Percentiles rank a stretch among this genome's conserved stretches.
These are phyloP conservation scores for Trypethelium eluteriae DNA, from an alignment of 495 filamentous ascomycete species.

Conservation along the genomic window DNA sequence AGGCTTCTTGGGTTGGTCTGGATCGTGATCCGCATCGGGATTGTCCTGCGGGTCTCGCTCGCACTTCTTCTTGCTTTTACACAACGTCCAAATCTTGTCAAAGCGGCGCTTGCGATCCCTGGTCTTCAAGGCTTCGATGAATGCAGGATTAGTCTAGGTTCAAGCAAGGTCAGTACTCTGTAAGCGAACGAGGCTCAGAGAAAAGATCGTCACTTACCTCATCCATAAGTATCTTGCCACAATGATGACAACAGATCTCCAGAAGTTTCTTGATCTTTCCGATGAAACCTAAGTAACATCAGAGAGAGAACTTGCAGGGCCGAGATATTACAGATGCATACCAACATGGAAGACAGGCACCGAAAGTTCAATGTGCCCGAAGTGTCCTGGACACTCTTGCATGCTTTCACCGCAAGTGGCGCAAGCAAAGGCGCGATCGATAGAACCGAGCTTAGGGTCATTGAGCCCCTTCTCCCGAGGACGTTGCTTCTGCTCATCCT, in stretches of 20 bases:
- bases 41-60: slow-evolving; percentile 63
- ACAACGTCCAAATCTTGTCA: slow-evolving; percentile 76
- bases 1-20: slow-evolving; percentile 41
- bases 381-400: slow-evolving; percentile 93
- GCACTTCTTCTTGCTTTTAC: slow-evolving; percentile 78
- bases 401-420: slow-evolving; percentile 90
- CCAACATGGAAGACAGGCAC: slow-evolving; percentile 89
- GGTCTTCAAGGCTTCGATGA: slow-evolving; percentile 67
- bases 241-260: slow-evolving; percentile 96
- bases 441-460: slow-evolving; percentile 87
- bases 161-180: slow-evolving; percentile 54
- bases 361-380: slow-evolving; percentile 94
- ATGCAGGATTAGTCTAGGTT: slow-evolving; percentile 70
- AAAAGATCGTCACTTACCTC: slow-evolving; percentile 64
- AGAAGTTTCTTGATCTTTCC: slow-evolving; percentile 96
- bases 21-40: slow-evolving; percentile 47
- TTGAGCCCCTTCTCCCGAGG: slow-evolving; percentile 86
- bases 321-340: slow-evolving; percentile 26
- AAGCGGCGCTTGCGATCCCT: slow-evolving; percentile 92
- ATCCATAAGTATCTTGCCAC: slow-evolving; percentile 88
- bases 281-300: slow-evolving; percentile 61
- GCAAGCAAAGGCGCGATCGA: slow-evolving; percentile 89
- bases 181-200: slow-evolving; percentile 33
- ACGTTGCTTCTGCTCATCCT: slow-evolving; percentile 80
- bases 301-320: not conserved